phyloP scores from a whole-genome alignment of 1,284 basidiomycete species.

The Vanrija pseudolonga region DNA sequence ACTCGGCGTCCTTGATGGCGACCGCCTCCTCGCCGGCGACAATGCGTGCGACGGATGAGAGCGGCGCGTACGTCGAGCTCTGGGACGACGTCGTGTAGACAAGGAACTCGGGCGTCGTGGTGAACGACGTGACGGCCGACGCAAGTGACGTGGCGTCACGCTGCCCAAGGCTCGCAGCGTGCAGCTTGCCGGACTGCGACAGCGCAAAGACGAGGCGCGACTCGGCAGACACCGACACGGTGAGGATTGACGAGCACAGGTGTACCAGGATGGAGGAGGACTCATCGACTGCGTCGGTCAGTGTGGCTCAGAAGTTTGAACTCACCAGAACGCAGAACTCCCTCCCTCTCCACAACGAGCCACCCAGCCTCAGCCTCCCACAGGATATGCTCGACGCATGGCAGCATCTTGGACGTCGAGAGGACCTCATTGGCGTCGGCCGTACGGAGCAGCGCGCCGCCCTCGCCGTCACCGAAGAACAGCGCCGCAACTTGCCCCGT shows the following conservation, averaged over 20 bases:
- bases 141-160: conserved; percentile 52
- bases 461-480: conserved; percentile 15
- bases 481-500: conserved; percentile 31
- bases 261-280: not conserved
- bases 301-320: not conserved
- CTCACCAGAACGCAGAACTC: conserved; percentile 17
- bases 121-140: conserved; percentile 72
- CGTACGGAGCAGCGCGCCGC: conserved; percentile 4
- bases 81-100: conserved; percentile 85
- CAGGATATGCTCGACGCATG: conserved; percentile 24
- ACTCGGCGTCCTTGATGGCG: conserved; percentile 48
- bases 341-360: conserved; percentile 26
- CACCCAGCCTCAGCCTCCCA: conserved; percentile 30
- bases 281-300: conserved; percentile 2
- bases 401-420: not conserved
- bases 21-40: conserved; percentile 29
- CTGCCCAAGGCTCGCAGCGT: conserved; percentile 49
- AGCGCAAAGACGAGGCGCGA: conserved; percentile 61
- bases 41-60: conserved; percentile 45
- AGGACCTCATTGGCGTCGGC: conserved; percentile 8
- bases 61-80: conserved; percentile 70
- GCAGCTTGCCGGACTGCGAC: conserved; percentile 61
- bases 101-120: conserved; percentile 72
- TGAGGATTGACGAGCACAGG: conserved; percentile 29
- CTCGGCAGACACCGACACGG: conserved; percentile 22